Evolutionary conservation across 352 stramenopile species (phyloP).

Genomic region (Aphanomyces invadans): DNA sequence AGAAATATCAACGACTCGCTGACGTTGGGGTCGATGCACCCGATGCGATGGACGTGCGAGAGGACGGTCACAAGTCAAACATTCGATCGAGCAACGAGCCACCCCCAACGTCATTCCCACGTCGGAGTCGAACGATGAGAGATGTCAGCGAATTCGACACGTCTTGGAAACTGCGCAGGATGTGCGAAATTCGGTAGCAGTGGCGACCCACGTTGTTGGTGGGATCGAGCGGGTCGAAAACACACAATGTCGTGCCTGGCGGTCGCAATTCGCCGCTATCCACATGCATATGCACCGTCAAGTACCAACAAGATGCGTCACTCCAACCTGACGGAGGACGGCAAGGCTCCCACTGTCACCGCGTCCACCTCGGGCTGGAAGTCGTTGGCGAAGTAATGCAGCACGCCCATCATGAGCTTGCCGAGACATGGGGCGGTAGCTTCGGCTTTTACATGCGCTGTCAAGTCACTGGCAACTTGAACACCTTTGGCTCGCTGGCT

Average conservation of each 20-base stretch:
- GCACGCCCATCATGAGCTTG: conserved; percentile 76
- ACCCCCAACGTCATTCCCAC: conserved; percentile 39
- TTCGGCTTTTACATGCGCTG: conserved; percentile 31
- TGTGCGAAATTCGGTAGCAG: conserved; percentile 78
- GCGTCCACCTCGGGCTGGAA: conserved; percentile 67
- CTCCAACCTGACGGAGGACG: neutral
- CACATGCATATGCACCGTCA: neutral
- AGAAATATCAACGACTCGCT: too few relatives aligned
- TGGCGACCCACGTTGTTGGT: conserved; percentile 79
- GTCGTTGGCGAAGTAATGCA: conserved; percentile 79
- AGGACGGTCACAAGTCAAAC: neutral
- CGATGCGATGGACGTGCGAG: neutral
- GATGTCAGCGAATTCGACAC: conserved; percentile 74
- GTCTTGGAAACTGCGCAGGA: conserved; percentile 75
- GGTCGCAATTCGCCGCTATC: neutral
- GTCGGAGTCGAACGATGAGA: conserved; percentile 49
- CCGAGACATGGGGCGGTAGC: conserved; percentile 29
- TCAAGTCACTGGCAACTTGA: conserved; percentile 25
- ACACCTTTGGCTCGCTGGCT: neutral
- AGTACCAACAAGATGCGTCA: neutral
- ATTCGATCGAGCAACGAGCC: conserved; percentile 21
- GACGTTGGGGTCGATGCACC: neutral
- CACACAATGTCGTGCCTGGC: conserved; percentile 41
- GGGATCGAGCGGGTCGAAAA: conserved; percentile 59
- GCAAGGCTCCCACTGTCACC: conserved; percentile 38